Percentiles rank a stretch among this genome's conserved stretches.
These are phyloP conservation scores for Diaporthe sp. DNA, from an alignment of 2,329 filamentous ascomycete genomes.

Conservation along the genomic window DNA sequence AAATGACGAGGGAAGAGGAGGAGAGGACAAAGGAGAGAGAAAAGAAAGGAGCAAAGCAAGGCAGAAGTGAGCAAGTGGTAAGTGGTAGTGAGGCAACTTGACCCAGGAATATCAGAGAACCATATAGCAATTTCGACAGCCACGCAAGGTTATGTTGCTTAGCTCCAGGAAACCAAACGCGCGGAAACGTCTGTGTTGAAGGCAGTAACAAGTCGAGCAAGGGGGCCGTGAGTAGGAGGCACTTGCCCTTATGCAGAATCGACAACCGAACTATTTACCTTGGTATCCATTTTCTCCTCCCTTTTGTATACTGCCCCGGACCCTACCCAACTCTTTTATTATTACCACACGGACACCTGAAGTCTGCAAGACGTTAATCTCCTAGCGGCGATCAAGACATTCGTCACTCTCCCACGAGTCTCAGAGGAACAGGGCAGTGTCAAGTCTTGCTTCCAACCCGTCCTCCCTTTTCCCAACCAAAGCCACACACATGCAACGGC, in stretches of 20 bases:
- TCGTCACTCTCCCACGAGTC: not conserved
- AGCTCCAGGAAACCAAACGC: constrained; percentile 17
- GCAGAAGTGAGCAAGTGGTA: not conserved
- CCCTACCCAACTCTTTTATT: constrained; percentile 31
- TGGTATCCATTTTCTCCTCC: constrained; percentile 32
- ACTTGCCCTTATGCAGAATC: constrained; percentile 33
- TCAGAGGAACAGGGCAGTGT: not conserved
- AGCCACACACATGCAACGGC: not conserved
- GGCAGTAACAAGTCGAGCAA: constrained; percentile 11
- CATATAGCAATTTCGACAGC: constrained; percentile 28
- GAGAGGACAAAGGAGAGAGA: not conserved
- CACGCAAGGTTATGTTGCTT: constrained; percentile 12
- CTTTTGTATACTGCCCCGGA: constrained; percentile 29
- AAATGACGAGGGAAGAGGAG: not conserved
- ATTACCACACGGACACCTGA: constrained; percentile 30
- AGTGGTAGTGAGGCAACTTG: not conserved
- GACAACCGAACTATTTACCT: constrained; percentile 31
- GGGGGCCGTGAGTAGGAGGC: constrained; percentile 23
- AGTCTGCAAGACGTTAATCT: not conserved
- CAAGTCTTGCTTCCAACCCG: not conserved
- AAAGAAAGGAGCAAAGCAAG: not conserved
- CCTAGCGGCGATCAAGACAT: not conserved
- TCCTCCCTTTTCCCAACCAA: not conserved
- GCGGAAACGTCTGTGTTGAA: constrained; percentile 7
- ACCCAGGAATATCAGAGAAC: constrained; percentile 1